Conservation (phyloP, 2,329 filamentous ascomycete genomes). For the Lachnellula arida region DNA sequence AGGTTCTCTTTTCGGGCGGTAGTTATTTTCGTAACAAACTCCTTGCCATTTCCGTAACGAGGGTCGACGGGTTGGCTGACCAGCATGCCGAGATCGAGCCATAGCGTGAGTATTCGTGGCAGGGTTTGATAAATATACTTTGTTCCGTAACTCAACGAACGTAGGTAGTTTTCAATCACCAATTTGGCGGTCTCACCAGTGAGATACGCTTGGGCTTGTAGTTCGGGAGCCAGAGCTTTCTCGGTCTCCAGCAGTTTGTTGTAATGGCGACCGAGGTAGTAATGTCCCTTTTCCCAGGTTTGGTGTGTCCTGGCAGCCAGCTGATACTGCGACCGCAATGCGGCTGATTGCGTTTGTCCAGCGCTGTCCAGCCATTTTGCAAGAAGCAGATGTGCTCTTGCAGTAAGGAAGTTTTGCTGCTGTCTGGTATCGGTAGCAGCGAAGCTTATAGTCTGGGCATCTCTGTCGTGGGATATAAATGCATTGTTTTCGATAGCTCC, state of each 20-base stretch:
- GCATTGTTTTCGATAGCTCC: slow-evolving; percentile 77
- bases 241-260: slow-evolving; percentile 93
- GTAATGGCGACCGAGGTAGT: slow-evolving; percentile 95
- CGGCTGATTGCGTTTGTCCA: slow-evolving; percentile 83
- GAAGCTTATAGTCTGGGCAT: slow-evolving; percentile 16
- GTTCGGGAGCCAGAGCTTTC: slow-evolving; percentile 67
- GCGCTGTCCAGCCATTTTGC: slow-evolving; percentile 96
- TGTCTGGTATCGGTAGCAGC: slow-evolving; percentile 20
- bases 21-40: slow-evolving; percentile 48
- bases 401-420: slow-evolving; percentile 59
- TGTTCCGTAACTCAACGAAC: slow-evolving; percentile 80
- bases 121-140: slow-evolving; percentile 96
- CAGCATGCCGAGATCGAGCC: slow-evolving; percentile 84
- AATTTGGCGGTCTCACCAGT: slow-evolving; percentile 82
- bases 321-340: slow-evolving; percentile 77
- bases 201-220: slow-evolving; percentile 71
- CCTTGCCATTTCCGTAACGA: slow-evolving; percentile 38
- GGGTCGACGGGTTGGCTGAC: slow-evolving; percentile 56
- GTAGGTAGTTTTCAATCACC: slow-evolving; percentile 88
- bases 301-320: slow-evolving; percentile 65
- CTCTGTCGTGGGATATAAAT: slow-evolving; percentile 49
- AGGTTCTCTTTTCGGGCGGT: slow-evolving; percentile 60
- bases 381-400: slow-evolving; percentile 77
- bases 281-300: slow-evolving; percentile 94
- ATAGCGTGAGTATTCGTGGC: slow-evolving; percentile 85